These are phyloP conservation scores for Elsinoe ampelina DNA, from an alignment of 2,329 filamentous ascomycete species.

Conservation along the genomic window DNA sequence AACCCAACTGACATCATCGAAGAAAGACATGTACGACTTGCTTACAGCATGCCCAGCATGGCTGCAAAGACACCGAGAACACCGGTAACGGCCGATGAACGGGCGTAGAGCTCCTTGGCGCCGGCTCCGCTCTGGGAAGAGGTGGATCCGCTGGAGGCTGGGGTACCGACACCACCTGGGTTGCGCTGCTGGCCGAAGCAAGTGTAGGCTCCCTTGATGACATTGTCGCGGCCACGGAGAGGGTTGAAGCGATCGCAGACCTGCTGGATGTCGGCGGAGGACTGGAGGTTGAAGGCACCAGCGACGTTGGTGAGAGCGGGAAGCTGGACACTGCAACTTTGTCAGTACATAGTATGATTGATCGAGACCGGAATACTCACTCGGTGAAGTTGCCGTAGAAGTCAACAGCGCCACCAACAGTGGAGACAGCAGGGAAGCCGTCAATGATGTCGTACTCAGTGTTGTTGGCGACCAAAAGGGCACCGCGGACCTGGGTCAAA, in stretches of 20 bases:
- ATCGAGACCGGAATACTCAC: conserved; percentile 46
- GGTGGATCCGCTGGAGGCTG: conserved; percentile 19
- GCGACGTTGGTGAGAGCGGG: conserved; percentile 42
- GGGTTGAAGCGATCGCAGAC: conserved; percentile 35
- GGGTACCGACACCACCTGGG: conserved; percentile 29
- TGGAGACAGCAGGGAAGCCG: conserved; percentile 59
- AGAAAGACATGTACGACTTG: conserved; percentile 13
- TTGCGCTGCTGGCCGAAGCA: conserved; percentile 33
- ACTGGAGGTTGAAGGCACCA: conserved; percentile 44
- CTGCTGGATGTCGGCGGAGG: conserved; percentile 32
- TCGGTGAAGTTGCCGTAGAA: conserved; percentile 74
- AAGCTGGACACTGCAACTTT: conserved; percentile 53
- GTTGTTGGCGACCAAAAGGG: conserved; percentile 86
- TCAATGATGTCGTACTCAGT: conserved; percentile 56
- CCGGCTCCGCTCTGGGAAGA: conserved; percentile 29
- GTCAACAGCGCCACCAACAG: conserved; percentile 70
- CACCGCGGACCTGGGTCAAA: conserved; percentile 63
- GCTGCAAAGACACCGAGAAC: conserved; percentile 40
- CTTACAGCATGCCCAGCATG: conserved; percentile 39
- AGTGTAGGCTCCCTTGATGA: conserved; percentile 36
- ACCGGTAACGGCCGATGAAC: conserved; percentile 31
- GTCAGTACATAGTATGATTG: conserved; percentile 24
- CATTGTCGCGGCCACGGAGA: conserved; percentile 31
- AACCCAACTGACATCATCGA: conserved; percentile 4
- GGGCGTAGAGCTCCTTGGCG: conserved; percentile 33